Evolutionary conservation across 2,329 filamentous ascomycete species (phyloP).

Genomic region (Cytospora mali): DNA sequence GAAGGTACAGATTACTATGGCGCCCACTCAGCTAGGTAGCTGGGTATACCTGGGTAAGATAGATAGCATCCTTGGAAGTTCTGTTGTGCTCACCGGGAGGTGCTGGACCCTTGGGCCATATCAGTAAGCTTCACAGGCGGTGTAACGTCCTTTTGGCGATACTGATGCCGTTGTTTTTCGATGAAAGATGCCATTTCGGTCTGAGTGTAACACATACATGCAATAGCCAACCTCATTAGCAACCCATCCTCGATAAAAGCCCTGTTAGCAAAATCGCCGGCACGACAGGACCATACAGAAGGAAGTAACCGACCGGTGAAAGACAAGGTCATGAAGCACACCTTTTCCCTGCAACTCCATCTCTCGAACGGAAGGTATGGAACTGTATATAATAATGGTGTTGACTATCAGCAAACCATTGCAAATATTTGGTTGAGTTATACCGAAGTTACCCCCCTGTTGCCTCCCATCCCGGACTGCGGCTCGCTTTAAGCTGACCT

Average conservation of each 20-base stretch:
- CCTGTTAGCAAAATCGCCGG: no score
- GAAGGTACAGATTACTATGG: background rate
- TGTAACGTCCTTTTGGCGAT: background rate
- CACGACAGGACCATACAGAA: no score
- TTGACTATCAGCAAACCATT: background rate
- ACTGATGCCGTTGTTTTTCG: background rate
- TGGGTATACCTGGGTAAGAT: no score
- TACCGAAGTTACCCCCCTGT: background rate
- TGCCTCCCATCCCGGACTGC: background rate
- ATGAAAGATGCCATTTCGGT: background rate
- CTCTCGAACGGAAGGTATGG: background rate
- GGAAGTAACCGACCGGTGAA: no score
- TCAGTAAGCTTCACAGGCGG: background rate
- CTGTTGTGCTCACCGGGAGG: background rate
- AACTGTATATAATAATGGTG: background rate
- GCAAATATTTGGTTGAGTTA: background rate
- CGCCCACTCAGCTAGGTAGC: background rate
- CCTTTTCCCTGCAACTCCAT: background rate
- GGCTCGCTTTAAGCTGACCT: background rate
- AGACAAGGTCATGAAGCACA: background rate
- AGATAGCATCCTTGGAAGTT: no score
- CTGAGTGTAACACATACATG: background rate
- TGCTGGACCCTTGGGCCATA: background rate
- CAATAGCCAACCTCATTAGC: background rate
- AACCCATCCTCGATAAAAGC: background rate